phyloP scores from a whole-genome alignment of 495 filamentous ascomycete species.

The Aspergillus coremiiformis region DNA sequence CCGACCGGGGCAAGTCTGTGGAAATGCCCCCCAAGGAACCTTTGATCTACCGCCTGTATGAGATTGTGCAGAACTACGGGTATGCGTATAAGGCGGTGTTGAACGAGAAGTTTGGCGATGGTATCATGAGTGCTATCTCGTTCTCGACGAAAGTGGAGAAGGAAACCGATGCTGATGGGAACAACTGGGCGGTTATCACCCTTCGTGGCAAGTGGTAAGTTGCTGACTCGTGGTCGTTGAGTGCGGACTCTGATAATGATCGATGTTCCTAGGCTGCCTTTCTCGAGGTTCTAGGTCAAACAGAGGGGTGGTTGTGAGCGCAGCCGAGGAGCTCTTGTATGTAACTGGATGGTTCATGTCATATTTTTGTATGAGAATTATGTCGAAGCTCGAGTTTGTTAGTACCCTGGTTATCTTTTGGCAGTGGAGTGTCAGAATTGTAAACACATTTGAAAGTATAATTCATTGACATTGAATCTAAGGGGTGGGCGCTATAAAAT shows the following conservation, averaged over 20 bases:
- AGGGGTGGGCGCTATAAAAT: no score
- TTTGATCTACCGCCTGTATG: conserved; percentile 87
- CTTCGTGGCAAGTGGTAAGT: conserved; percentile 85
- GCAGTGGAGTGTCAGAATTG: background rate
- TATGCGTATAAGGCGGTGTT: conserved; percentile 94
- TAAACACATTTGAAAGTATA: no score
- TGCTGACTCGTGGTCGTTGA: background rate
- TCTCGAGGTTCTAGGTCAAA: conserved; percentile 47
- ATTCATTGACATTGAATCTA: no score
- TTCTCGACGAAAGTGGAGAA: conserved; percentile 94
- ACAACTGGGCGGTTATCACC: conserved; percentile 83
- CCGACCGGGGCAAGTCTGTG: conserved; percentile 72
- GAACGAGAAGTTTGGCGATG: conserved; percentile 99
- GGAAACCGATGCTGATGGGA: conserved; percentile 79
- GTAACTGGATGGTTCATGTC: background rate
- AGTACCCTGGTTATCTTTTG: background rate
- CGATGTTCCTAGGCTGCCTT: conserved; percentile 52
- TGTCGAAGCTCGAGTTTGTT: background rate
- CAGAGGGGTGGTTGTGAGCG: background rate
- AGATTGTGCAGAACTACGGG: conserved; percentile 97
- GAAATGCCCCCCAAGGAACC: conserved; percentile 96
- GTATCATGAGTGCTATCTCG: conserved; percentile 95
- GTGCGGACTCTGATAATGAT: conserved; percentile 1
- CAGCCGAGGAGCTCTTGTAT: background rate
- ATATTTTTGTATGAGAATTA: background rate